Evolutionary conservation across 306 rosid species (phyloP).

Genomic region (Rubus parviflorus): DNA sequence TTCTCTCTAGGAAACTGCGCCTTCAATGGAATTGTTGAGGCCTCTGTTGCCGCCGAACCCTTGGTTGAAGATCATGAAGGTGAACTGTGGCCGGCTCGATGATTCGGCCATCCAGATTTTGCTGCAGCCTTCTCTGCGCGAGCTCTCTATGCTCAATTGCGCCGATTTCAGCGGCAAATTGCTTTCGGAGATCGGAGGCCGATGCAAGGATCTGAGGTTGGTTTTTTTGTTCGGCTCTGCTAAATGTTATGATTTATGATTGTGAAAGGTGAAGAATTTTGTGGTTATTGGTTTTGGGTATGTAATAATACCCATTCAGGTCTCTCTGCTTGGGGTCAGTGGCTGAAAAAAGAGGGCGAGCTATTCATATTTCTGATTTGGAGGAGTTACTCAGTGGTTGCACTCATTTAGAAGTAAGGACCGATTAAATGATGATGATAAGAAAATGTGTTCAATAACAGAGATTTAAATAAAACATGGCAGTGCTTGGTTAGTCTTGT

Average conservation of each 20-base stretch:
- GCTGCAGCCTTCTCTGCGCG: conserved; percentile 63
- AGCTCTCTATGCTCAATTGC: conserved; percentile 77
- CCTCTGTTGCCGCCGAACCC: conserved; percentile 82
- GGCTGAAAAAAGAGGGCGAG: conserved; percentile 76
- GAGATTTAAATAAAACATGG: neutral
- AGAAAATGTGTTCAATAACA: neutral
- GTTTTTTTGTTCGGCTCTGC: neutral
- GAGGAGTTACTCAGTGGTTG: conserved; percentile 86
- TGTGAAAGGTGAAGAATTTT: conserved; percentile 12
- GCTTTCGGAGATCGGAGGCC: conserved; percentile 73
- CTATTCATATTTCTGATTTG: conserved; percentile 77
- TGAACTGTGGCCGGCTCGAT: conserved; percentile 76
- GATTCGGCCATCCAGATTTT: conserved; percentile 63
- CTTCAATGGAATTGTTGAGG: conserved; percentile 50
- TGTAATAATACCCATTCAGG: conserved; percentile 47
- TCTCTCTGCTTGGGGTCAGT: conserved; percentile 90
- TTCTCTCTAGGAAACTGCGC: conserved; percentile 60
- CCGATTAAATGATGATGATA: conserved; percentile 7
- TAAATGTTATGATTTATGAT: neutral
- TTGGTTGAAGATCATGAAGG: conserved; percentile 51
- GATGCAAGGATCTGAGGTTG: conserved; percentile 75
- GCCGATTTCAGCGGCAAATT: conserved; percentile 79
- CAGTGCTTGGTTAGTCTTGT: neutral
- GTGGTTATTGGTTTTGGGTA: conserved; percentile 37
- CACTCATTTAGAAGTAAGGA: conserved; percentile 83